phyloP scores from a whole-genome alignment of 345 rosid genomes.

The Sisymbrium altissimum region DNA sequence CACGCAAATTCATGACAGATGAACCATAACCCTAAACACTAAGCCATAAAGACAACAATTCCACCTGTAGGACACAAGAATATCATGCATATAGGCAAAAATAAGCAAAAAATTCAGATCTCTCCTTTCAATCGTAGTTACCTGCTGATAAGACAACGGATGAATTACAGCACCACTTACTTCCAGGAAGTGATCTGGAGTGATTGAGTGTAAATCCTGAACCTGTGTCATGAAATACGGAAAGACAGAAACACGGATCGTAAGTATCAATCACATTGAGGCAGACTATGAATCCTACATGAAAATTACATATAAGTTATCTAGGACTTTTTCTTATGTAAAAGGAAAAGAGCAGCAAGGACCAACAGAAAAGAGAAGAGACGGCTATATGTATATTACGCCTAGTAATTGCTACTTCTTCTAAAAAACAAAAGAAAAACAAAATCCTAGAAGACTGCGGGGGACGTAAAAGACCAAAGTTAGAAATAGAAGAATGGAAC shows the following conservation, averaged over 20 bases:
- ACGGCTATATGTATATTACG: conserved; percentile 6
- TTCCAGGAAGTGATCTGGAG: conserved; percentile 88
- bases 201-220: conserved; percentile 87
- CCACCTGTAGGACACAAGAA: conserved; percentile 1
- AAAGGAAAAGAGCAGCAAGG: not conserved
- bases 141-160: conserved; percentile 96
- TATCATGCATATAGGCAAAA: not conserved
- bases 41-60: conserved; percentile 14
- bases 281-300: not conserved
- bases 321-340: not conserved
- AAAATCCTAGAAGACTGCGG: not conserved
- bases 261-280: not conserved
- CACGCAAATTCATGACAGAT: not conserved
- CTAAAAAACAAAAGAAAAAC: not conserved
- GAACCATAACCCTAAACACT: not conserved
- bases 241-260: not conserved
- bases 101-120: not conserved
- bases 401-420: not conserved
- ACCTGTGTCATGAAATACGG: conserved; percentile 51
- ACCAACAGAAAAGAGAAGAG: conserved; percentile 8
- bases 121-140: conserved; percentile 15
- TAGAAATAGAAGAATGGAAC: conserved; percentile 31
- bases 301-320: not conserved
- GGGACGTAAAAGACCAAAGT: not conserved
- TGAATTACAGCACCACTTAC: conserved; percentile 94